Base-by-base conservation (phyloP, 768 basidiomycete species). In the Pulveroboletus sp. region DNA sequence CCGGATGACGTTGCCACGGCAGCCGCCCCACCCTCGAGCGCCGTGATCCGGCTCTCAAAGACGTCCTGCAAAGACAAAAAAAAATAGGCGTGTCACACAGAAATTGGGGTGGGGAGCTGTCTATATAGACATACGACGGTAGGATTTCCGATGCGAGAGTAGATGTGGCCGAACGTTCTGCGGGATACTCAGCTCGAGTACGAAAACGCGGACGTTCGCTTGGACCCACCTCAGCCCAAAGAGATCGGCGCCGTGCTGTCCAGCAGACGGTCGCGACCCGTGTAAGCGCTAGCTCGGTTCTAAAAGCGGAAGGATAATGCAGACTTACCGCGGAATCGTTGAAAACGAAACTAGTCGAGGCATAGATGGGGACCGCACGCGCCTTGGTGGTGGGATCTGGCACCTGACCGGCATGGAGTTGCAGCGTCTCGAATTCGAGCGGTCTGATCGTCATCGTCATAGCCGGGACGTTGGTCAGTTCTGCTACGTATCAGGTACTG, bases 41-140 rank as follows among this genome's bases (percentile, higher is more conserved):
- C 79, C 0, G 84, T 77, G 2, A 86, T 77, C 5, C 84, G 73
- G 56, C 77, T 77, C 65, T 85, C 84, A 43, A 86, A 83, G 3
- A 84, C 75, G 36, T 84, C 81, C 80, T 79, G 7, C 24, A 9
- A 5, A 32, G 8, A 17, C 8, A 13, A 8, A 27, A 11, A 10
- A 7, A 14, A 17, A 17, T 1, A 21, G 35, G 3, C 21, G 21
- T 3, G 40, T 50, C 30, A 46, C 5, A 43, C 21, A 5, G 8
- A 15, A 27, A n/a, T 6, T 27, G 2, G 10, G 32, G 14, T 5
- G n/a, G 8, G 15, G 21, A 21, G 21, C 21, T 11, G 6, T 17
- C 8, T 32, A 28, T 6, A 36, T 24, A 28, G 18, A 71, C 78
- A 49, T 55, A 81, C 80, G 31, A 76, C 70, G 3, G 80, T 82